Percentiles rank a stretch among this genome's conserved stretches.
phyloP scores from a whole-genome alignment of 192 early-diverging fungal species.

The Dissophora ornata region DNA sequence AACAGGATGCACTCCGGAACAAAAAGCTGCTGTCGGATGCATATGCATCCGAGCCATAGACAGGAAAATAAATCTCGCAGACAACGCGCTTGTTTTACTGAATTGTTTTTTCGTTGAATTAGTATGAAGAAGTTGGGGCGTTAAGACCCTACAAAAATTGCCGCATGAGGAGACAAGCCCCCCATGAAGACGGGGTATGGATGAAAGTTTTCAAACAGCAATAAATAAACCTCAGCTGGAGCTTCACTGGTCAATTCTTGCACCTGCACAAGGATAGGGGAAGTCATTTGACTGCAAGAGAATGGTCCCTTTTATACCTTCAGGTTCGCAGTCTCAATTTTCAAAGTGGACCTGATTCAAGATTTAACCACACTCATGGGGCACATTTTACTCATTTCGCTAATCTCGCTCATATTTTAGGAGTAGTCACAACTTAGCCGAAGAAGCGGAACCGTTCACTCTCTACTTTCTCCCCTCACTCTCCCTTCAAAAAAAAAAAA shows the following conservation, averaged over 20 bases:
- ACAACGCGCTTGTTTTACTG: no score
- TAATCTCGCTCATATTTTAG: no score
- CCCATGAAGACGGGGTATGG: conserved; percentile 48
- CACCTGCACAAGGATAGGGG: conserved; percentile 53
- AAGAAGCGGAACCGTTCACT: no score
- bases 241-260: conserved; percentile 56
- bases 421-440: no score
- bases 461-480: no score
- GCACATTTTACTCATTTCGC: no score
- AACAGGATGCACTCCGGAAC: conserved; percentile 23
- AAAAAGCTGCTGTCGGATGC: conserved; percentile 18
- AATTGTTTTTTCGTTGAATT: neutral
- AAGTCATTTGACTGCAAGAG: neutral
- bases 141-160: conserved; percentile 49
- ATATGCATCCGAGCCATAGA: neutral
- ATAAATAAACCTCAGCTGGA: conserved; percentile 54
- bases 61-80: no score
- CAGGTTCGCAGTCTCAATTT: no score
- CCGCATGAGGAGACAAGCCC: conserved; percentile 23
- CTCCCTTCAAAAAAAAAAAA: no score
- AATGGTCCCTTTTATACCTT: neutral
- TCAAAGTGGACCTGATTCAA: no score
- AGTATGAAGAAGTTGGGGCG: conserved; percentile 11
- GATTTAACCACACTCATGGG: no score
- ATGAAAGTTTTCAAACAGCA: conserved; percentile 55